Percentiles rank a stretch among this genome's conserved stretches.
Conservation (phyloP, 176 grass and related monocot species). For the Thinopyrum elongatum region DNA sequence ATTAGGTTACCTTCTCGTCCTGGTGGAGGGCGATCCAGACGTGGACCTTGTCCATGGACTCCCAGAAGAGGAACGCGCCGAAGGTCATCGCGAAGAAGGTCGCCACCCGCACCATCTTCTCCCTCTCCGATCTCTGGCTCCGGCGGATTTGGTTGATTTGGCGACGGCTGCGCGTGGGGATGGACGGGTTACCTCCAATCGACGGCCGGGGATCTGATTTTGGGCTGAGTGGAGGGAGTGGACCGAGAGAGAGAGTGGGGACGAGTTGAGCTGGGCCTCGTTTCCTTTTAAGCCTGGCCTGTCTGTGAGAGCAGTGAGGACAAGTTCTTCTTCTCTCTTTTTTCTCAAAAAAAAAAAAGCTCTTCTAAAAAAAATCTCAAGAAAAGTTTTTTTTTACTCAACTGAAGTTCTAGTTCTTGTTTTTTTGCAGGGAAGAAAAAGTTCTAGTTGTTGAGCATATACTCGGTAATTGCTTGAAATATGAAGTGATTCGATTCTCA, state of each 20-base stretch:
- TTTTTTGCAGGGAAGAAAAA: no score
- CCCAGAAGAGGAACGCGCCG: constrained; percentile 95
- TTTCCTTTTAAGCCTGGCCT: neutral
- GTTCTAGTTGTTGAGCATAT: no score
- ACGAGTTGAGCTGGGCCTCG: neutral
- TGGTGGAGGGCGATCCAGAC: constrained; percentile 96
- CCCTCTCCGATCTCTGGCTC: constrained; percentile 15
- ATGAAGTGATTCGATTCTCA: no score
- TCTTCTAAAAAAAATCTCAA: neutral
- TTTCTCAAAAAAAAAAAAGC: neutral
- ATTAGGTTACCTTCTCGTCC: constrained; percentile 76
- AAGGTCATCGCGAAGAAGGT: constrained; percentile 91
- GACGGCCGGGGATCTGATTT: neutral
- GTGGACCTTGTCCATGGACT: constrained; percentile 88
- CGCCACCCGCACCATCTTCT: constrained; percentile 79
- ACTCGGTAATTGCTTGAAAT: no score
- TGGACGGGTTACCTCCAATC: neutral
- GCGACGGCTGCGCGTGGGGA: constrained; percentile 20
- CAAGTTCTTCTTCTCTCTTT: neutral
- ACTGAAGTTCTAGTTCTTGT: no score
- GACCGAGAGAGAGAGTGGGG: neutral
- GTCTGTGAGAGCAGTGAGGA: neutral
- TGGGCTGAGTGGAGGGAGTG: neutral
- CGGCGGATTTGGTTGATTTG: constrained; percentile 26
- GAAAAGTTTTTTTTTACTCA: no score